A percentile compares a stretch with the other conserved stretches of the same genome.
Evolutionary conservation across 805 yeast genomes (phyloP).

Genomic region (Hanseniaspora nectarophila): DNA sequence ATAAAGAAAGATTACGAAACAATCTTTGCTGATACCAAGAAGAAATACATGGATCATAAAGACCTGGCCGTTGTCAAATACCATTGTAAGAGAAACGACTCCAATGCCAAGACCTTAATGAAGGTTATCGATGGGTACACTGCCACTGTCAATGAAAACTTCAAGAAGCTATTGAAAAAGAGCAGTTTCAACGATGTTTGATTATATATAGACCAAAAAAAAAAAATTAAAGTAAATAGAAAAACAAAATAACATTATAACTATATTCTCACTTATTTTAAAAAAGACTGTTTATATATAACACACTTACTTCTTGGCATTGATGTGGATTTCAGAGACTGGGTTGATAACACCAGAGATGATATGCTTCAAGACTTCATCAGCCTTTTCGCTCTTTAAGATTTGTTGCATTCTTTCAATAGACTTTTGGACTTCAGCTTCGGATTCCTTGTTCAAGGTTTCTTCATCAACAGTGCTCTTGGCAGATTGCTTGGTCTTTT

Average conservation of each 20-base stretch:
- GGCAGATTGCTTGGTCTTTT: slow-evolving; percentile 25
- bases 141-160: slow-evolving; percentile 44
- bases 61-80: slow-evolving; percentile 41
- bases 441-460: slow-evolving; percentile 58
- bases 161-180: slow-evolving; percentile 33
- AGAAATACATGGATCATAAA: slow-evolving; percentile 43
- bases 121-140: slow-evolving; percentile 53
- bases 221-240: too few species aligned
- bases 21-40: slow-evolving; percentile 47
- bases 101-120: slow-evolving; percentile 46
- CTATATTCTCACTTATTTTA: too few species aligned
- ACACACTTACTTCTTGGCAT: slow-evolving; percentile 34
- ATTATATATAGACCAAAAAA: too few species aligned
- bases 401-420: slow-evolving; percentile 54
- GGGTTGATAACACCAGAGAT: slow-evolving; percentile 38
- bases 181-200: not conserved
- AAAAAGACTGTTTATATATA: not conserved
- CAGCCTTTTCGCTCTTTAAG: slow-evolving; percentile 48
- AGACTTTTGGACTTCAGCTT: slow-evolving; percentile 56
- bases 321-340: slow-evolving; percentile 69
- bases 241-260: too few species aligned
- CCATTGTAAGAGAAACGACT: slow-evolving; percentile 42
- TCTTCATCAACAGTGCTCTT: slow-evolving; percentile 73
- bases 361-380: slow-evolving; percentile 70
- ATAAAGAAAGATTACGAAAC: slow-evolving; percentile 47